Evolutionary conservation across 2,329 filamentous ascomycete genomes (phyloP).

Genomic region (Aspergillus amoenus): DNA sequence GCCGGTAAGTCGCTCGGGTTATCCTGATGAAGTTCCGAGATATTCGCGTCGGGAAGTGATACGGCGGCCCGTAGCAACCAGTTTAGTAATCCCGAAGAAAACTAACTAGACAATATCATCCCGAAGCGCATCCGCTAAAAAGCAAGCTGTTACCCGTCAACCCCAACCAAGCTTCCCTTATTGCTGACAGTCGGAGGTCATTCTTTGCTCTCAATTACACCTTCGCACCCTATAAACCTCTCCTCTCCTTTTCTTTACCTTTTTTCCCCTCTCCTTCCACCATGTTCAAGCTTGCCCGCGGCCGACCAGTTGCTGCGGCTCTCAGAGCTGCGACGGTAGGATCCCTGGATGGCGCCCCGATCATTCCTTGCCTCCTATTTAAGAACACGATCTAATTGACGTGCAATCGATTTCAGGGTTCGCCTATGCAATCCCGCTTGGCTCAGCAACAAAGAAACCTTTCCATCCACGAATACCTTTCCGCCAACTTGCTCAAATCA

Average conservation of each 20-base stretch:
- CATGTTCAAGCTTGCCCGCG: slow-evolving; percentile 89
- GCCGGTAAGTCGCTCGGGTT: neutral
- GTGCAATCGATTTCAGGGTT: slow-evolving; percentile 51
- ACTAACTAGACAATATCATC: slow-evolving; percentile 22
- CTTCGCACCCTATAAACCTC: slow-evolving; percentile 14
- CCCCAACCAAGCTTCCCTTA: slow-evolving; percentile 7
- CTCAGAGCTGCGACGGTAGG: slow-evolving; percentile 75
- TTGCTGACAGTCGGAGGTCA: slow-evolving; percentile 18
- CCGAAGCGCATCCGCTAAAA: slow-evolving; percentile 32
- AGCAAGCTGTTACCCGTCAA: slow-evolving; percentile 36
- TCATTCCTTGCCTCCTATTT: neutral
- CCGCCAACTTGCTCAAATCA: slow-evolving; percentile 79
- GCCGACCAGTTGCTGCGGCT: slow-evolving; percentile 71
- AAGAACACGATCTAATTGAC: slow-evolving; percentile 48
- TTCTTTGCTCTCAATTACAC: slow-evolving; percentile 11
- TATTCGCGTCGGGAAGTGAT: slow-evolving; percentile 31
- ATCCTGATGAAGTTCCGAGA: slow-evolving; percentile 24
- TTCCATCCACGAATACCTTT: slow-evolving; percentile 98
- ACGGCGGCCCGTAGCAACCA: slow-evolving; percentile 8
- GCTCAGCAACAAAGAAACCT: slow-evolving; percentile 81
- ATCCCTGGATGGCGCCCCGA: slow-evolving; percentile 22
- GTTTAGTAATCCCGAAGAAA: slow-evolving; percentile 31
- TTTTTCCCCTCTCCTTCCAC: slow-evolving; percentile 35
- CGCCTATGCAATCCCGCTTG: slow-evolving; percentile 52
- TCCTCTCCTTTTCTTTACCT: slow-evolving; percentile 20